These are phyloP conservation scores for Hydnomerulius pinastri DNA, from an alignment of 768 basidiomycete species.

Conservation along the genomic window DNA sequence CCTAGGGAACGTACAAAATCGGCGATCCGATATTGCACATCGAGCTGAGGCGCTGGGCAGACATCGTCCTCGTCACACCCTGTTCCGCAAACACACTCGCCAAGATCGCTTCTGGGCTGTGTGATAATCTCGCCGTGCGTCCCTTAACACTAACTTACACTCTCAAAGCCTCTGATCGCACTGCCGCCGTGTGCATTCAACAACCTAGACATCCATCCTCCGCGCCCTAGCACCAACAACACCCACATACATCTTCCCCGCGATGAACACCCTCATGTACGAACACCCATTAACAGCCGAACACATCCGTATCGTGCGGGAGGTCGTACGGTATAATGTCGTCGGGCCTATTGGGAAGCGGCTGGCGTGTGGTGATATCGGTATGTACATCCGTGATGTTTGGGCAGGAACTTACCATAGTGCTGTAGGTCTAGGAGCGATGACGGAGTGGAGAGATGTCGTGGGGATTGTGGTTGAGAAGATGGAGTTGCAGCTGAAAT, in stretches of 20 bases:
- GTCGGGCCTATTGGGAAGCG: slow-evolving; percentile 86
- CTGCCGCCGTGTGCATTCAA: no score
- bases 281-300: slow-evolving; percentile 88
- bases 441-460: slow-evolving; percentile 96
- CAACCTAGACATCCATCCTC: slow-evolving; percentile 75
- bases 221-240: slow-evolving; percentile 83
- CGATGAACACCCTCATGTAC: slow-evolving; percentile 99
- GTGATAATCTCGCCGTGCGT: slow-evolving; percentile 84
- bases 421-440: slow-evolving; percentile 78
- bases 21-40: slow-evolving; percentile 96
- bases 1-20: slow-evolving; percentile 68
- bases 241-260: slow-evolving; percentile 90
- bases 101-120: slow-evolving; percentile 86
- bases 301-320: slow-evolving; percentile 74
- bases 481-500: slow-evolving; percentile 36
- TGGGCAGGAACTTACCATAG: no score
- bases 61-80: slow-evolving; percentile 91
- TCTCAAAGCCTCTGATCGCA: no score
- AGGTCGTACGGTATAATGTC: slow-evolving; percentile 78
- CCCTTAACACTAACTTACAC: no score
- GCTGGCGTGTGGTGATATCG: slow-evolving; percentile 91
- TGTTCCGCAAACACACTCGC: slow-evolving; percentile 97
- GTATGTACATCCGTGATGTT: slow-evolving; percentile 42
- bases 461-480: slow-evolving; percentile 66
- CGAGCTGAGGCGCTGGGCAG: slow-evolving; percentile 92